Evolutionary conservation across 2,329 filamentous ascomycete genomes (phyloP).

Genomic region (Xylaria sp.): DNA sequence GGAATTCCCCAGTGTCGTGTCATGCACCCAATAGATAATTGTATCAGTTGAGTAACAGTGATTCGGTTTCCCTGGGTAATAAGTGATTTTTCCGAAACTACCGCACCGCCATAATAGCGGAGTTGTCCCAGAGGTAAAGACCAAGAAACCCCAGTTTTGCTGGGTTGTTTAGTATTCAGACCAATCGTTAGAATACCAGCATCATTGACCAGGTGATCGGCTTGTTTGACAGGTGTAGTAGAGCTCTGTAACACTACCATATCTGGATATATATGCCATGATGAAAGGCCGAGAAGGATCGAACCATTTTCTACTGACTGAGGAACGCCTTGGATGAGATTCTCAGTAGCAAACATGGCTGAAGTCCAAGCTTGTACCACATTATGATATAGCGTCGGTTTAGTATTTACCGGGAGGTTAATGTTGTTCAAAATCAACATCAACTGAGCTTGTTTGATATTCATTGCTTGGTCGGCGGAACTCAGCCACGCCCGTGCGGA

Average conservation of each 20-base stretch:
- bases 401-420: not conserved
- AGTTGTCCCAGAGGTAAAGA: constrained; percentile 10
- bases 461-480: constrained; percentile 14
- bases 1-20: not conserved
- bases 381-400: not conserved
- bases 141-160: constrained; percentile 9
- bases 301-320: constrained; percentile 3
- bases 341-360: constrained; percentile 5
- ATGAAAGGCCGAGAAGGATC: constrained; percentile 11
- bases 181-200: constrained; percentile 7
- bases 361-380: constrained; percentile 8
- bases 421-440: constrained; percentile 20
- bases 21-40: not conserved
- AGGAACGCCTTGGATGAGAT: constrained; percentile 8
- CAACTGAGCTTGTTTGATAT: constrained; percentile 9
- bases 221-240: not conserved
- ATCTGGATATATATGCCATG: constrained; percentile 28
- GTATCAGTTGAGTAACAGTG: constrained; percentile 3
- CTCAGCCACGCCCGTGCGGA: constrained; percentile 19
- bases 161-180: not conserved
- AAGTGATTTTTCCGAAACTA: constrained; percentile 5
- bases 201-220: not conserved
- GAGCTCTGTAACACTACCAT: constrained; percentile 9
- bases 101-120: constrained; percentile 15
- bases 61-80: constrained; percentile 16